Evolutionary conservation across 2,329 filamentous ascomycete species (phyloP), one percentile per base, ranked within the genome.

Genomic region (Annulohypoxylon truncatum): DNA sequence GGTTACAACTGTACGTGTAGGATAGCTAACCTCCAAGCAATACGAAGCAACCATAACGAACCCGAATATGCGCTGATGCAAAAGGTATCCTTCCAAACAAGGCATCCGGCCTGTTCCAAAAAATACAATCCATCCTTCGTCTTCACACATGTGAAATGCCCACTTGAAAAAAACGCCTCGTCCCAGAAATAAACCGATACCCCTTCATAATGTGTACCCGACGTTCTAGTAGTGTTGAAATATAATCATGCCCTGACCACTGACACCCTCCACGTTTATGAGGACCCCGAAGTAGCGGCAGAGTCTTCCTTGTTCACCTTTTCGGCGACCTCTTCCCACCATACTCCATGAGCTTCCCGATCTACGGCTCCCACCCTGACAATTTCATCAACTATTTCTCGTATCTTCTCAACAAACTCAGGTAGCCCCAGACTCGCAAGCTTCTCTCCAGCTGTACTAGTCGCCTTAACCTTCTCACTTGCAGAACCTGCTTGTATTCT

Each of bases 351-450:
- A 6, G 87, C 85, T 66, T 87, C 88, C 67, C 89, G 84, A 75
- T 94, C 91, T 4, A 93, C 88, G 3, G 81, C 81, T 12, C 89
- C 88, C 2, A 93, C 84, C 74, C 85, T 85, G 42, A 86, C 84
- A 64, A 94, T 79, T 73, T 90, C 83, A 31, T 92, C 90, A 6
- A 92, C 88, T 71, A 94, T 89, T 51, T 88, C 87, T 29, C 89
- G 83, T 12, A 94, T 88, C 65, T 85, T 87, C 26, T 87, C 85
- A 13, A 91, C 89, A 75, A 94, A 94, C 77, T 94, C 92, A 0
- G 89, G 89, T 61, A 94, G 79, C 0, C 92, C 92, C 15, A 91
- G 83, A 2, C 85, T 84, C 0, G 90, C 90, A 6, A 94, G 83
- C 62, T 87, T 89, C 77, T 94, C 91, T 9, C 87, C 87, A 0